These are phyloP conservation scores for Backusella liffmaniae DNA, from an alignment of 192 early-diverging fungal genomes.

Conservation along the genomic window DNA sequence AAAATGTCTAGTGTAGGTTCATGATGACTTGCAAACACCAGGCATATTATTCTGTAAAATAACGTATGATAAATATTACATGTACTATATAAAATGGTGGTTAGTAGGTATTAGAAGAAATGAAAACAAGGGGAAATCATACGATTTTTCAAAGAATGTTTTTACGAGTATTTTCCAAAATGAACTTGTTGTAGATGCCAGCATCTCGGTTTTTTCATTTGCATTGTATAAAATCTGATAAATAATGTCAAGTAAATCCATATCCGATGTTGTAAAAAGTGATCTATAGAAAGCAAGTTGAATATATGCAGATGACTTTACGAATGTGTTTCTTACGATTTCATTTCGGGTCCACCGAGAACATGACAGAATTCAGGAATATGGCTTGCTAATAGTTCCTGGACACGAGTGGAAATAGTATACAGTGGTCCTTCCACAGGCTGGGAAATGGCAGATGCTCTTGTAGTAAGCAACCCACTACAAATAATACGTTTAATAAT, in stretches of 20 bases:
- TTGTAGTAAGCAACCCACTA: constrained; percentile 21
- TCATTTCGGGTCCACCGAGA: neutral
- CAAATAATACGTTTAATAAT: neutral
- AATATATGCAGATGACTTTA: too few relatives aligned
- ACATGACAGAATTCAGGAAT: constrained; percentile 20
- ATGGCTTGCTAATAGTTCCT: constrained; percentile 22
- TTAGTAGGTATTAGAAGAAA: neutral
- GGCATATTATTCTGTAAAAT: constrained; percentile 29
- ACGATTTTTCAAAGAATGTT: constrained; percentile 33
- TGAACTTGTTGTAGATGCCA: constrained; percentile 21
- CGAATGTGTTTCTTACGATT: neutral
- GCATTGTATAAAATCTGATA: constrained; percentile 17
- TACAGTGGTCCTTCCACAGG: constrained; percentile 27
- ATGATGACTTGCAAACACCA: constrained; percentile 14
- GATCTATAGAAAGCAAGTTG: neutral
- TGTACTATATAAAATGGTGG: neutral
- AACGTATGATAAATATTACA: constrained; percentile 36
- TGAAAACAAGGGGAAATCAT: neutral
- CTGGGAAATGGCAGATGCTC: constrained; percentile 18
- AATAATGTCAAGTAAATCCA: constrained; percentile 28
- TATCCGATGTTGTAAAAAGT: constrained; percentile 18
- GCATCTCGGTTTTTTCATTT: constrained; percentile 3
- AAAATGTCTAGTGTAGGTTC: constrained; percentile 15
- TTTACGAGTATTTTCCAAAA: constrained; percentile 37
- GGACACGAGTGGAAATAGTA: constrained; percentile 12